These are phyloP conservation scores for Rhynchospora tenuis DNA, from an alignment of 176 grass and related monocot species.

Conservation along the genomic window DNA sequence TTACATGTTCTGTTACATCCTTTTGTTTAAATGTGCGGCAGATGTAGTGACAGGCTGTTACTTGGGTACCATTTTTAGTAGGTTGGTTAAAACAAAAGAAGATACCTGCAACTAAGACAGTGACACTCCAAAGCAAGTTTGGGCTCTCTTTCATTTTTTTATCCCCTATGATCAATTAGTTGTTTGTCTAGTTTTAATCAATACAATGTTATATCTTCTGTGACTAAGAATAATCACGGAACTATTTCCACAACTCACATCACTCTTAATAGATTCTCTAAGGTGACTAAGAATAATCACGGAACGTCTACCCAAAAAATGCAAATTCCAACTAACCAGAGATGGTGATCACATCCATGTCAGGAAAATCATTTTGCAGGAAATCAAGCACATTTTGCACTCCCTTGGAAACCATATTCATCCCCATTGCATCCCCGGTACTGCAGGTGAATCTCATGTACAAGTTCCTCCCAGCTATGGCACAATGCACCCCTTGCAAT, in stretches of 20 bases:
- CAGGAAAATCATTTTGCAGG: constrained; percentile 69
- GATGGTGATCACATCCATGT: constrained; percentile 92
- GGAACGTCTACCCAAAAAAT: background rate
- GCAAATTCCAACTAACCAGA: constrained; percentile 43
- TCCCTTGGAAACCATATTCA: constrained; percentile 98
- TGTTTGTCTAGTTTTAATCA: background rate
- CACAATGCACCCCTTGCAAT: constrained; percentile 67
- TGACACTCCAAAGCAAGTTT: background rate
- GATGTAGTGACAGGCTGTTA: background rate
- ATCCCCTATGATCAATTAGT: background rate
- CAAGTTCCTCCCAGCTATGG: constrained; percentile 81
- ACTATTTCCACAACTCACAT: background rate
- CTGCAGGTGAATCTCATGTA: constrained; percentile 90
- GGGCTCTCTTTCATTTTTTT: background rate
- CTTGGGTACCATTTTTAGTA: background rate
- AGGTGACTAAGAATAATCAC: background rate
- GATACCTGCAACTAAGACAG: background rate
- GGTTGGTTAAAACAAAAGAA: background rate
- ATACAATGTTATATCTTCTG: background rate
- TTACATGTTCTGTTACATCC: background rate
- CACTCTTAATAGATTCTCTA: background rate
- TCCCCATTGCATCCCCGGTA: constrained; percentile 97
- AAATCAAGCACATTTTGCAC: constrained; percentile 86
- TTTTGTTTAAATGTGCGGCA: background rate
- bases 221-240: background rate